Evolutionary conservation across 345 rosid genomes (phyloP).

Genomic region (Garcia nutans): DNA sequence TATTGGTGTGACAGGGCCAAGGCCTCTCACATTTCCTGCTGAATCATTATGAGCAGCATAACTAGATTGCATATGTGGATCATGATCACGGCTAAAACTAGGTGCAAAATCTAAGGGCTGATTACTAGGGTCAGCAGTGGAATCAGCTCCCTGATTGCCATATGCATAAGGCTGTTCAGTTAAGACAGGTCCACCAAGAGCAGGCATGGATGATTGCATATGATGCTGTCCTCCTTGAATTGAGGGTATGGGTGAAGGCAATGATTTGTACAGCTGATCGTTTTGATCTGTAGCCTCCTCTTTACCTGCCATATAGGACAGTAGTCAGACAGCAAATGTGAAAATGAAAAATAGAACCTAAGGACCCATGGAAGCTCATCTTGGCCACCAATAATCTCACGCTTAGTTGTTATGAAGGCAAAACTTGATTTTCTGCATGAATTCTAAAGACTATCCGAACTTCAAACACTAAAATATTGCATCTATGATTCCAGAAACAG

Average conservation of each 20-base stretch:
- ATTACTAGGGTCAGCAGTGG: constrained; percentile 48
- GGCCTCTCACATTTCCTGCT: constrained; percentile 36
- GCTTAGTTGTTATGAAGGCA: constrained; percentile 2
- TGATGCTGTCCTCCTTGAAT: constrained; percentile 45
- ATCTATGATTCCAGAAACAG: neutral
- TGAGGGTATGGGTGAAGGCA: constrained; percentile 41
- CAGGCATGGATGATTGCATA: constrained; percentile 44
- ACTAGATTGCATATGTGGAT: constrained; percentile 43
- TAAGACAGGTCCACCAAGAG: constrained; percentile 38
- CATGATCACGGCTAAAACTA: constrained; percentile 50
- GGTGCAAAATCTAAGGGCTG: constrained; percentile 70
- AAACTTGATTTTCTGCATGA: constrained; percentile 1
- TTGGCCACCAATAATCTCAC: constrained; percentile 2
- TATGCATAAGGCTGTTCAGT: constrained; percentile 50
- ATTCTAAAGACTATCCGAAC: neutral
- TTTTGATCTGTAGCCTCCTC: constrained; percentile 34
- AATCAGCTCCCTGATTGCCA: constrained; percentile 57
- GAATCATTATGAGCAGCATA: constrained; percentile 49
- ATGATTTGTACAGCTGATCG: constrained; percentile 35
- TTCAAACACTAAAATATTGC: neutral
- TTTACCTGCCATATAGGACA: constrained; percentile 41
- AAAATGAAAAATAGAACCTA: neutral
- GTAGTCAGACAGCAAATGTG: constrained; percentile 27
- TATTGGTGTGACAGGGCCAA: constrained; percentile 31
- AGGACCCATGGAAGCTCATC: constrained; percentile 8